A percentile compares a stretch with the other conserved stretches of the same genome.
Evolutionary conservation across 2,329 filamentous ascomycete genomes (phyloP).

Genomic region (Calonectria henricotiae): DNA sequence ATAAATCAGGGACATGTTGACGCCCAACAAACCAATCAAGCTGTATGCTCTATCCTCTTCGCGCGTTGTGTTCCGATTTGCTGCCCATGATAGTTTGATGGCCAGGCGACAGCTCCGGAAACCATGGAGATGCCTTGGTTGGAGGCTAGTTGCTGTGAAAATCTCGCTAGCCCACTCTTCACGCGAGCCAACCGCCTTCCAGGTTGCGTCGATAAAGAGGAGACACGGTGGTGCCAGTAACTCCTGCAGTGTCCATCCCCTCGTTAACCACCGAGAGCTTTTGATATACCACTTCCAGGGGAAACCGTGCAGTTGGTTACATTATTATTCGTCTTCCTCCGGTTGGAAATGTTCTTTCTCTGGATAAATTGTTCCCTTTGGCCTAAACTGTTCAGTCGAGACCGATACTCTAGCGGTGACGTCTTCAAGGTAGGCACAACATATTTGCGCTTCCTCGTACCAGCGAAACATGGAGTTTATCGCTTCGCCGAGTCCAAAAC

Average conservation of each 20-base stretch:
- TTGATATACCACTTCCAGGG: not conserved
- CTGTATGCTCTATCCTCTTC: constrained; percentile 25
- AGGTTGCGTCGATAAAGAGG: not conserved
- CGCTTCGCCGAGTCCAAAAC: not conserved
- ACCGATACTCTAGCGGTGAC: not conserved
- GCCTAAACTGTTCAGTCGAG: too few species aligned
- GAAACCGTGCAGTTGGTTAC: too few species aligned
- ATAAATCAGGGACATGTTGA: constrained; percentile 32
- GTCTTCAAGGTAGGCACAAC: constrained; percentile 12
- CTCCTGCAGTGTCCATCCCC: not conserved
- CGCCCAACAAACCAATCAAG: constrained; percentile 25
- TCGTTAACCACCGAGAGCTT: constrained; percentile 1
- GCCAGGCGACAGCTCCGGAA: not conserved
- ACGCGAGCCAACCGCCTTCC: not conserved
- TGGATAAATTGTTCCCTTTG: too few species aligned
- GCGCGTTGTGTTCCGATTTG: constrained; percentile 10
- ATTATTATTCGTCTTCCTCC: not conserved
- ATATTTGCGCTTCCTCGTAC: not conserved
- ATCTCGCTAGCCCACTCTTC: not conserved
- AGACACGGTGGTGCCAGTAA: not conserved
- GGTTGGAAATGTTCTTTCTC: too few species aligned
- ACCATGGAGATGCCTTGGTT: not conserved
- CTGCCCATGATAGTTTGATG: constrained; percentile 23
- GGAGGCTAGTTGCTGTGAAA: too few species aligned
- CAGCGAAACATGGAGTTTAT: constrained; percentile 24